A percentile compares a stretch with the other conserved stretches of the same genome.
phyloP scores from a whole-genome alignment of 2,329 filamentous ascomycete species.

The Zymoseptoria passerinii region DNA sequence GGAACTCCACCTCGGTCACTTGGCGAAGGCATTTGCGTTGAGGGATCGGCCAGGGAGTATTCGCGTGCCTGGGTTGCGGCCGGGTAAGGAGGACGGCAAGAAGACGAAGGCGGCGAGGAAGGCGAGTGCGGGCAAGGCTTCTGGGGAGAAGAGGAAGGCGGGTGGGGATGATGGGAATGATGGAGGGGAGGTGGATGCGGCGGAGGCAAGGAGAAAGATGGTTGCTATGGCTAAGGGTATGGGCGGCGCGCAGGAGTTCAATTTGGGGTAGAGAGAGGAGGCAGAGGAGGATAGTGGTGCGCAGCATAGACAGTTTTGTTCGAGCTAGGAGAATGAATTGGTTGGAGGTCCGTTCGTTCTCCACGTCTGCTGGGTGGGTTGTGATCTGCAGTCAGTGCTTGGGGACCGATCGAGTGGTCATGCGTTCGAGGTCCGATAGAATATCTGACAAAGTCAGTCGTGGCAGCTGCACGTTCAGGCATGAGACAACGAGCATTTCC shows the following conservation, averaged over 20 bases:
- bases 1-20: slow-evolving; percentile 79
- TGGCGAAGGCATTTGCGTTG: slow-evolving; percentile 87
- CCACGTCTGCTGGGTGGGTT: too few species aligned
- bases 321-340: too few species aligned
- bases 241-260: slow-evolving; percentile 49
- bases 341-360: too few species aligned
- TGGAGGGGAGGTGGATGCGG: slow-evolving; percentile 29
- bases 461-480: too few species aligned
- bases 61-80: slow-evolving; percentile 43
- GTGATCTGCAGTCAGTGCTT: too few species aligned
- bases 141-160: slow-evolving; percentile 25
- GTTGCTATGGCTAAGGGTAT: slow-evolving; percentile 45
- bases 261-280: slow-evolving; percentile 36
- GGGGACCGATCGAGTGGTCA: too few species aligned
- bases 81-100: slow-evolving; percentile 39
- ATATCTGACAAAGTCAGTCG: too few species aligned
- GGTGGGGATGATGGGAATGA: slow-evolving; percentile 25
- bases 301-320: too few species aligned
- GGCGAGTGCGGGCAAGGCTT: slow-evolving; percentile 26
- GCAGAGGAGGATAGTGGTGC: too few species aligned
- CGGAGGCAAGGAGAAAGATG: slow-evolving; percentile 47
- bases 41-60: slow-evolving; percentile 84
- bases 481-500: too few species aligned
- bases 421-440: too few species aligned
- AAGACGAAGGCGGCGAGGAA: slow-evolving; percentile 39